Base-by-base conservation (phyloP, 192 early-diverging fungal species). In the Mortierella alpina region DNA sequence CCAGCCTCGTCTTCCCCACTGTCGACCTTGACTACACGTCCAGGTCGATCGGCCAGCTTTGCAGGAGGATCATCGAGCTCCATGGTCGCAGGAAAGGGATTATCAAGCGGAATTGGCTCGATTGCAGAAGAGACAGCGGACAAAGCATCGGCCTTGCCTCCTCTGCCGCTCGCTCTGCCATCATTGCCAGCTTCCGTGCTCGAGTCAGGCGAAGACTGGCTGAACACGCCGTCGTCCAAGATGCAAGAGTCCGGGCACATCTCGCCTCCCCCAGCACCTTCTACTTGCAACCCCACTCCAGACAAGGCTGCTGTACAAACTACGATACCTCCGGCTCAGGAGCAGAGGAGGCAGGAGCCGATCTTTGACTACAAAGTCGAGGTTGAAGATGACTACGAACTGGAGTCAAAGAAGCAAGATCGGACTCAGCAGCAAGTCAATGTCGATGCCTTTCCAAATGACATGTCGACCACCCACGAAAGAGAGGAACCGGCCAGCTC, bases 21-120 rank as follows among this genome's bases (percentile, higher is more conserved):
- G 5, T 77, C 74, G 8, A 55, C 75, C 3, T 41, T 45, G 6
- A 48, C 48, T 18, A 41, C 66, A 20, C 66, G 73, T 42, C 66
- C 41, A 8, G 31, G 23, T 40, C 49, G 73, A 41, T 75, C 73
- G 2, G 65, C 73, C 6, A 68, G 50, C 22, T 68, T 75, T 49
- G 59, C 64, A 7, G 66, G 59, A 8, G 65, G 63, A 4, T 23
- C 44, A 44, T 63, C 66, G 3, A 58, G 66, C 14, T 52, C 70
- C 14, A 56, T 63, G 22, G 40, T 47, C 15, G 48, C 69, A 0
- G 56, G n/a, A 13, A 63, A 65, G 63, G 31, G 31, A 31, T 3
- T 31, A 31, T 31, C 31, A 31, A 31, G 3, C 31, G 31, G 31
- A 31, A 31, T 31, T 31, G 31, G 31, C 31, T 31, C 31, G 31